Conservation (phyloP, 2,329 filamentous ascomycete genomes). For the Periglandula ipomoeae region DNA sequence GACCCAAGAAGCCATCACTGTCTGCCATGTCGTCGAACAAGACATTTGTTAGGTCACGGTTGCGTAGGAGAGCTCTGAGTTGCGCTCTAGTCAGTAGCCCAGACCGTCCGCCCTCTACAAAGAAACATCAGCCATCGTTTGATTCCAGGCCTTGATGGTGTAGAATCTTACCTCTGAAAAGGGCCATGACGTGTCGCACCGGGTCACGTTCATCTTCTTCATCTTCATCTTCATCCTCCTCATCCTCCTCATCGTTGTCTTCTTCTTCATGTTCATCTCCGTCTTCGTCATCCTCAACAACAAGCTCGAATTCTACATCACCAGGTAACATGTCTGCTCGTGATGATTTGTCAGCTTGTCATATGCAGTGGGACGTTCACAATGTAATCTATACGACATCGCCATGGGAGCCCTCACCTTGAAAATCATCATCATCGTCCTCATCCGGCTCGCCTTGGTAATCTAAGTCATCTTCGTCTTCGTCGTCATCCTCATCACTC, state of each 20-base stretch:
- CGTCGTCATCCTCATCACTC: conserved; percentile 7
- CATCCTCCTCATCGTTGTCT: conserved; percentile 18
- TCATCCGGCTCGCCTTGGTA: conserved; percentile 14
- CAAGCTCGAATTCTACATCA: conserved; percentile 14
- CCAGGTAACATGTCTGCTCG: conserved; percentile 3
- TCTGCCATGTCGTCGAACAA: conserved; percentile 29
- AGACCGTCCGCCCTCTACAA: conserved; percentile 16
- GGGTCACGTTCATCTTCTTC: conserved; percentile 18
- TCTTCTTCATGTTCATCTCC: conserved; percentile 13
- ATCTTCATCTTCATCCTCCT: conserved; percentile 13
- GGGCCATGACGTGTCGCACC: conserved; percentile 25
- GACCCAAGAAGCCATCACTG: conserved; percentile 23
- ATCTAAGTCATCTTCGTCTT: conserved; percentile 9
- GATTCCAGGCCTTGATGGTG: too few species aligned
- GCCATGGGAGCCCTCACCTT: conserved; percentile 3
- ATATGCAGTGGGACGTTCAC: neutral
- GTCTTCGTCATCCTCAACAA: conserved; percentile 13
- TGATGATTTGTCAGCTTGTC: neutral
- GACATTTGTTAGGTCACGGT: conserved; percentile 26
- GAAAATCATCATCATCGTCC: conserved; percentile 14
- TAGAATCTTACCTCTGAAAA: conserved; percentile 25
- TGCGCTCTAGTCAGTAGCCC: conserved; percentile 27
- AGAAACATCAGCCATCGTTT: conserved; percentile 2
- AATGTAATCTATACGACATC: neutral
- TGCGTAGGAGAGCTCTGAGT: conserved; percentile 30